Percentiles rank a stretch among this genome's conserved stretches.
Evolutionary conservation across 1,139 yeast genomes (phyloP).

Genomic region (Hemisphaericaspora xylofermentans): DNA sequence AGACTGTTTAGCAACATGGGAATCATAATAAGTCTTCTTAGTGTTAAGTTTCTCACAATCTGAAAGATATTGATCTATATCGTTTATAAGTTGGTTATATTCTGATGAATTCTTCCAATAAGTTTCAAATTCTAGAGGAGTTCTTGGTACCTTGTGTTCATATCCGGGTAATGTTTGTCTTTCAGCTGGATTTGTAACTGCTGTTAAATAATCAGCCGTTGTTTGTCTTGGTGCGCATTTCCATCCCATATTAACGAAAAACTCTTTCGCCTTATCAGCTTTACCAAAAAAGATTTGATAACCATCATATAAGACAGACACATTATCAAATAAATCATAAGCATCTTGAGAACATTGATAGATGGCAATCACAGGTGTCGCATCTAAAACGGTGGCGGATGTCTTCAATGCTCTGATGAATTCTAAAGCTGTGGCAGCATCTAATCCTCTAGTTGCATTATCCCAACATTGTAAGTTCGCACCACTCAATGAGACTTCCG

Average conservation of each 20-base stretch:
- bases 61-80: constrained; percentile 18
- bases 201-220: constrained; percentile 78
- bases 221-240: constrained; percentile 74
- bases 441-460: constrained; percentile 62
- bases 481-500: constrained; percentile 39
- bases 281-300: constrained; percentile 76
- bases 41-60: constrained; percentile 17
- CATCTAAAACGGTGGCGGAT: constrained; percentile 55
- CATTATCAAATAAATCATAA: constrained; percentile 66
- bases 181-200: constrained; percentile 69
- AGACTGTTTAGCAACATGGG: constrained; percentile 61
- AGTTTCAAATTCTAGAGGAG: constrained; percentile 25
- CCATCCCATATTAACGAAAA: constrained; percentile 49
- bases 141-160: constrained; percentile 25
- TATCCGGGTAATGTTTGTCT: constrained; percentile 53
- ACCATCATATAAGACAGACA: constrained; percentile 71
- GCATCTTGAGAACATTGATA: constrained; percentile 83
- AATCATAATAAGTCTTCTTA: constrained; percentile 36
- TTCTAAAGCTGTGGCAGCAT: constrained; percentile 66
- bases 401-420: constrained; percentile 68
- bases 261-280: constrained; percentile 55
- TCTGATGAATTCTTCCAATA: constrained; percentile 26
- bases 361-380: constrained; percentile 74
- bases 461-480: constrained; percentile 52
- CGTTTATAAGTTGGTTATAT: constrained; percentile 13